A percentile compares a stretch with the other conserved stretches of the same genome.
These are phyloP conservation scores for Geum urbanum DNA, from an alignment of 306 rosid species.

Conservation along the genomic window DNA sequence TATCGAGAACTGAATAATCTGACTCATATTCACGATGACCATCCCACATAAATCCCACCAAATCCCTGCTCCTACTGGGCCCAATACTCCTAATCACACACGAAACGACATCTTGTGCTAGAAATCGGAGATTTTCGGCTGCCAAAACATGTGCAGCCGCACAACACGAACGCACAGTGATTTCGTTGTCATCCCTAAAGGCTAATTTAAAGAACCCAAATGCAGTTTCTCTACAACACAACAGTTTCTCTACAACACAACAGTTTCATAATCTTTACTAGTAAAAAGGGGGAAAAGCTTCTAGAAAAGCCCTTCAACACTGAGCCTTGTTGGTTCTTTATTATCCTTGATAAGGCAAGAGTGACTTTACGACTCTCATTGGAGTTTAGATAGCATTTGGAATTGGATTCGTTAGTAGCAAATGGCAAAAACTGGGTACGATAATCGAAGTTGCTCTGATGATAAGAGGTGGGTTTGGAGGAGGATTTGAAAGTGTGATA, in stretches of 20 bases:
- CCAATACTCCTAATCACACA: slow-evolving; percentile 54
- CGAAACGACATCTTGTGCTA: slow-evolving; percentile 64
- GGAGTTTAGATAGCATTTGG: slow-evolving; percentile 33
- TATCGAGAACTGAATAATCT: slow-evolving; percentile 57
- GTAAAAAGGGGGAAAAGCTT: slow-evolving; percentile 45
- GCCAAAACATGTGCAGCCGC: slow-evolving; percentile 56
- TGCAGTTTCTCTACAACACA: slow-evolving; percentile 50
- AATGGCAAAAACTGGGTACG: slow-evolving; percentile 60
- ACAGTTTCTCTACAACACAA: slow-evolving; percentile 32
- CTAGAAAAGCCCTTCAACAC: slow-evolving; percentile 45
- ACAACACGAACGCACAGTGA: slow-evolving; percentile 37
- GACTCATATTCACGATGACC: slow-evolving; percentile 49
- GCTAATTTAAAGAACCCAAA: slow-evolving; percentile 67
- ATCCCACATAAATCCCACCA: slow-evolving; percentile 61
- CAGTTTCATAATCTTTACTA: slow-evolving; percentile 45
- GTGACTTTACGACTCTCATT: slow-evolving; percentile 53
- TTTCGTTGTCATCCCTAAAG: slow-evolving; percentile 40
- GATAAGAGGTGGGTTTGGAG: slow-evolving; percentile 13
- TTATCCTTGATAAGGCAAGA: slow-evolving; percentile 46
- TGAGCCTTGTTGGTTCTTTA: slow-evolving; percentile 40
- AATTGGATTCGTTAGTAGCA: slow-evolving; percentile 9
- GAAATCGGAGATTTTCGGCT: slow-evolving; percentile 33
- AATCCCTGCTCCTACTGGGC: slow-evolving; percentile 35
- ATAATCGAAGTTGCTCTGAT: slow-evolving; percentile 28
- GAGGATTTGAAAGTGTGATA: slow-evolving; percentile 15